Evolutionary conservation across 768 basidiomycete genomes (phyloP), one percentile per base, ranked within the genome.

Genomic region (Lactarius akahatsu): DNA sequence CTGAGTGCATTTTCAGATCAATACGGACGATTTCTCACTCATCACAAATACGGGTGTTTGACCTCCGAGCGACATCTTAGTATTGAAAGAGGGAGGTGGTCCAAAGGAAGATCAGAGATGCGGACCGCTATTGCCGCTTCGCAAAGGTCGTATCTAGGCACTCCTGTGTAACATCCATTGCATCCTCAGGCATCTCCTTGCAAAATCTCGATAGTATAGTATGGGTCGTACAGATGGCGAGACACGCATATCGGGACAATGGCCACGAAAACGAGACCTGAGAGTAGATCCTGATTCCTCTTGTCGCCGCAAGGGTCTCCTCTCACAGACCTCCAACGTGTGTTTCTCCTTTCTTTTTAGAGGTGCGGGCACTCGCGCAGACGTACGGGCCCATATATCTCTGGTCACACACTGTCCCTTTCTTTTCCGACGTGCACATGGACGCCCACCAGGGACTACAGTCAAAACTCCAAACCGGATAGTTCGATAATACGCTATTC

Each of bases 1-100:
- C 34, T 64, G 58, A 57, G 63, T 20, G 62, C 58, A 32, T 66
- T 61, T 32, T 1, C 40, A 28, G 23, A 15, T 45, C 57, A 20
- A 1, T 15, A n/a, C 57, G 61, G 34, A 20, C 54, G 10, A 11
- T 15, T 0, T 1, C 87, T 60, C 67, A 92, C 89, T 91, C 87
- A 91, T 91, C 11, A 92, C 90, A 73, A 92, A 92, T 50, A 94
- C 84, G 13, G 91, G 92, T 13, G 91, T 88, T 73, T 90, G 90
- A 63, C 84, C 83, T 43, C 73, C 75, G 63, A 71, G 59, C 61
- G 75, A 71, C 76, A 77, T 78, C 18, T 56, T 56, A 18, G n/a
- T 57, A 57, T 45, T 52, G 65, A 34, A 20, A 43, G 30, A 20
- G 6, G n/a, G 20, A 20, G 26, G 54, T 32, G 20, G 59, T 20